A percentile compares a stretch with the other conserved stretches of the same genome.
Conservation (phyloP, 78 protist genomes). For the Pigoraptor vietnamica region DNA sequence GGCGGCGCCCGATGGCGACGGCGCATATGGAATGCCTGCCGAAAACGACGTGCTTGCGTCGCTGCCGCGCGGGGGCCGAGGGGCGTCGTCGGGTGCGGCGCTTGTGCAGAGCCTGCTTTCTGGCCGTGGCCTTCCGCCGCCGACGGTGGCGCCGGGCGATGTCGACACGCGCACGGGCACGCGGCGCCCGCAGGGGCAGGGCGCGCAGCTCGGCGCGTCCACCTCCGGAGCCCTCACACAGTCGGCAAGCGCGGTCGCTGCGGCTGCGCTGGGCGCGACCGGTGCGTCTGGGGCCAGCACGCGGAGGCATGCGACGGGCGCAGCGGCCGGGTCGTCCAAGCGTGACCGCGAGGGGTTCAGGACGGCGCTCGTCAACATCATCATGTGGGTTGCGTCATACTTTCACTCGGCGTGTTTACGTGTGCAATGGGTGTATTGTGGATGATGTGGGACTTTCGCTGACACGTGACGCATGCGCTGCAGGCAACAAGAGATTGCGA, state of each 20-base stretch:
- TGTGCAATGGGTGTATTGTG: too few species aligned
- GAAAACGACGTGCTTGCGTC: background rate
- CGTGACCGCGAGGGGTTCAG: background rate
- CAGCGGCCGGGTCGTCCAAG: background rate
- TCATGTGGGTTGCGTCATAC: background rate
- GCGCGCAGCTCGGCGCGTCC: background rate
- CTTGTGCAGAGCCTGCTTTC: background rate
- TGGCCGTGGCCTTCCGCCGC: background rate
- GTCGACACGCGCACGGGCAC: background rate
- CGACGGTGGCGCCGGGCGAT: background rate
- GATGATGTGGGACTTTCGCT: too few species aligned
- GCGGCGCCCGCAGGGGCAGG: background rate
- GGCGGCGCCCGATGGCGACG: background rate
- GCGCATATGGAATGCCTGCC: background rate
- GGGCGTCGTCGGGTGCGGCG: background rate
- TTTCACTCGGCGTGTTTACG: too few species aligned
- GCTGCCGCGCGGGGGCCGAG: background rate
- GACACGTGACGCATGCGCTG: too few species aligned
- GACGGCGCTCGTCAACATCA: background rate
- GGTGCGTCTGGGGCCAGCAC: too few species aligned
- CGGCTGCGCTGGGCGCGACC: too few species aligned
- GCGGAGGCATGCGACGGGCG: too few species aligned
- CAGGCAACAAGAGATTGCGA: background rate
- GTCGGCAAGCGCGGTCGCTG: background rate
- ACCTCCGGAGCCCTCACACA: too few species aligned